These are phyloP conservation scores for Theileria sp. DNA, from an alignment of 169 alveolate species.

Conservation along the genomic window DNA sequence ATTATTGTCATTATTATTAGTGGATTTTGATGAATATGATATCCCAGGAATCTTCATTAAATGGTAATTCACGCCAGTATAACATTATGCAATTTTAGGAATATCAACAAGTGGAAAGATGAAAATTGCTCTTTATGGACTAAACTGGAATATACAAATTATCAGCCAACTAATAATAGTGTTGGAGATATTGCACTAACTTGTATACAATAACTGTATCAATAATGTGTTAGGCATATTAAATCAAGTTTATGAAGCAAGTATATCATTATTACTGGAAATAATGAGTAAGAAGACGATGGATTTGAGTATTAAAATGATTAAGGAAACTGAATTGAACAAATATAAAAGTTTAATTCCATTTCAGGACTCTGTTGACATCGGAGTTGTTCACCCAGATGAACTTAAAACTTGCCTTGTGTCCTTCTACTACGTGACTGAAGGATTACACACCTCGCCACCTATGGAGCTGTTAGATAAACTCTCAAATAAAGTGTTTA, in stretches of 20 bases:
- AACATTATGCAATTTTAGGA: not conserved
- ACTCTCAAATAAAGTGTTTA: not conserved
- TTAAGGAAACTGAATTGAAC: not conserved
- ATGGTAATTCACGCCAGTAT: not conserved
- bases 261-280: not conserved
- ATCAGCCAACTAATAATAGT: not conserved
- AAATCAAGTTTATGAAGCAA: not conserved
- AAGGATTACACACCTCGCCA: not conserved
- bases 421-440: conserved; percentile 10
- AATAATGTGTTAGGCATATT: not conserved
- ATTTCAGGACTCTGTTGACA: conserved; percentile 8
- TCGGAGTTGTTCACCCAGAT: not conserved
- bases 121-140: conserved; percentile 1
- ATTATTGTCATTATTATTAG: not conserved
- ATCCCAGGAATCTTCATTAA: not conserved
- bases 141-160: not conserved
- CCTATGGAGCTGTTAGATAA: not conserved
- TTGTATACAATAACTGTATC: not conserved
- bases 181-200: not conserved
- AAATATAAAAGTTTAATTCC: not conserved
- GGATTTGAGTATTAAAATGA: not conserved
- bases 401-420: not conserved
- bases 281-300: not conserved
- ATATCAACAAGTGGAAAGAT: not conserved
- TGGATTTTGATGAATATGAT: not conserved